Evolutionary conservation across 345 rosid species (phyloP), one percentile per base, ranked within the genome.

Genomic region (Dimocarpus longan): DNA sequence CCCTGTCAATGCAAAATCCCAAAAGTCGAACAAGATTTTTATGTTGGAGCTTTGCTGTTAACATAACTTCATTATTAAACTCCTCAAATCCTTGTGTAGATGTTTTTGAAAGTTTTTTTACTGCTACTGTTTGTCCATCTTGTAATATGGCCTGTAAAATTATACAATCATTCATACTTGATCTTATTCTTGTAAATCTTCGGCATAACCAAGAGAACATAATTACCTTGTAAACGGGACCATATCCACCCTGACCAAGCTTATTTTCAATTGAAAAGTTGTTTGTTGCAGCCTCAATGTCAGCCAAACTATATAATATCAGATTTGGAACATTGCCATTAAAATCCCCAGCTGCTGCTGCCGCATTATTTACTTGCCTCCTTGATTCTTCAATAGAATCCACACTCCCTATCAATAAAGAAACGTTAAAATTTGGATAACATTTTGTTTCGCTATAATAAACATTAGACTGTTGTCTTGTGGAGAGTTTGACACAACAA

Each of bases 41-140:
- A 13, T 78, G 81, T 32, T 78, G 76, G 11, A 78, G 71, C 13
- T 54, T 78, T 18, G 76, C 76, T 28, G 81, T 78, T 0, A 71
- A 65, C 16, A 50, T 65, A 71, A 83, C 81, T 6, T 87, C 85
- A 16, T 84, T 84, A 69, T 81, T 78, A 10, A 79, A 70, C 75
- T 82, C 85, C 74, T 76, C 80, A 19, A 26, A 18, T 43, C 76
- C 83, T 19, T 68, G 79, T 19, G 75, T 32, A 32, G 37, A 32
- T 32, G 37, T 46, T 62, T 8, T 19, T 2, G 82, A 80, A 10
- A 75, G 79, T 62, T 71, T 80, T 56, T 75, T 80, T 40, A 80
- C 82, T 10, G 79, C 79, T 32, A 80, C 63, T 75, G 60, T 22
- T n/a, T 32, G 56, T 6, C 79, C 82, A 9, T 48, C 8, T 5